Percentiles rank a stretch among this genome's conserved stretches.
These are phyloP conservation scores for Teunomyces barrocoloradensis DNA, from an alignment of 805 yeast genomes.

Conservation along the genomic window DNA sequence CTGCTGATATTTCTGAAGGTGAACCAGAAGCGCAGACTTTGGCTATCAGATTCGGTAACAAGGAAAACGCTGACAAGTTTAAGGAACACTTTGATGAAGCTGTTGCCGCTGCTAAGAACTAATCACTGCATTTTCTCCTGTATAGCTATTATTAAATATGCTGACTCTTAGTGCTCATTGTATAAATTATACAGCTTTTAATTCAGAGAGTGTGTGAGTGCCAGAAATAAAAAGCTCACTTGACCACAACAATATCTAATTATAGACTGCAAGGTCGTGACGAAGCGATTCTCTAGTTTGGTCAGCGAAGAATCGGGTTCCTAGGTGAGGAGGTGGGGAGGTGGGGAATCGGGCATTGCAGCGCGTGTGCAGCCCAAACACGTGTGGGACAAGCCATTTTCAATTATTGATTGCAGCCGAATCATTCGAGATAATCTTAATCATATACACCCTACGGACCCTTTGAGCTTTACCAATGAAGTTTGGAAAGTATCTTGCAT, in stretches of 20 bases:
- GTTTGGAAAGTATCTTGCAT: constrained; percentile 93
- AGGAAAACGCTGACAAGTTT: constrained; percentile 92
- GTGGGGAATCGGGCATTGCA: neutral
- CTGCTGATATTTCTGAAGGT: constrained; percentile 91
- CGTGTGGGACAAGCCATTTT: constrained; percentile 5
- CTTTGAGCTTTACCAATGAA: constrained; percentile 49
- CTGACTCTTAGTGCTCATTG: neutral
- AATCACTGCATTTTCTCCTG: neutral
- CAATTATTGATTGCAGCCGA: constrained; percentile 1
- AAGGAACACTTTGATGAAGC: constrained; percentile 83
- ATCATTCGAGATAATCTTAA: neutral
- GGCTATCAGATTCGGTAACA: constrained; percentile 91
- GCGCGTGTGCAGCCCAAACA: constrained; percentile 5
- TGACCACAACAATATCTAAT: no score
- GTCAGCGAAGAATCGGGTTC: no score
- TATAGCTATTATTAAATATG: constrained; percentile 1
- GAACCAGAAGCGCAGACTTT: constrained; percentile 93
- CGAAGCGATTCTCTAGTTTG: no score
- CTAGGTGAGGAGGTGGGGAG: no score
- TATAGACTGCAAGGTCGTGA: no score
- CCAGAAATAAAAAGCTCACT: no score
- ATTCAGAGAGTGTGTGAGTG: no score
- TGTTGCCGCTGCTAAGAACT: constrained; percentile 63
- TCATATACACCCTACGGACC: neutral
- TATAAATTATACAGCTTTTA: no score